Evolutionary conservation across 306 rosid species (phyloP).

Genomic region (Fagus sylvatica): DNA sequence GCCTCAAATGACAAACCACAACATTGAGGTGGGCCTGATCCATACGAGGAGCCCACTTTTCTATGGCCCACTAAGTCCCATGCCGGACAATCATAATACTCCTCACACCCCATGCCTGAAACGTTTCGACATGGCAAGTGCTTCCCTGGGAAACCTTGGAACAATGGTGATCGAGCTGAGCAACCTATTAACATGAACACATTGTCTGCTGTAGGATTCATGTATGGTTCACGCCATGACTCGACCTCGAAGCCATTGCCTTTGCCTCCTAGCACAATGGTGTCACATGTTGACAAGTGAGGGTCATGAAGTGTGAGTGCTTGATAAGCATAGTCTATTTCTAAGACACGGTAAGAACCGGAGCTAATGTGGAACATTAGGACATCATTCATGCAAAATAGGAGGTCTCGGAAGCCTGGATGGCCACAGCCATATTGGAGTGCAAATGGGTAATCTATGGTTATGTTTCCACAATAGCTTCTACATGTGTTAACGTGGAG

Average conservation of each 20-base stretch:
- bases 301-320: constrained; percentile 88
- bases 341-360: constrained; percentile 83
- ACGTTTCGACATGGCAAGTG: constrained; percentile 88
- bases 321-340: constrained; percentile 89
- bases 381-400: constrained; percentile 82
- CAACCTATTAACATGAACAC: constrained; percentile 93
- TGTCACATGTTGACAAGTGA: constrained; percentile 84
- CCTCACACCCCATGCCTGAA: constrained; percentile 94
- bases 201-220: constrained; percentile 75
- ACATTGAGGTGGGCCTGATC: constrained; percentile 81
- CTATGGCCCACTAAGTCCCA: constrained; percentile 79
- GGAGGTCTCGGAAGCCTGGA: constrained; percentile 87
- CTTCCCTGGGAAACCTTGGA: constrained; percentile 89
- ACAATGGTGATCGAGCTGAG: constrained; percentile 79
- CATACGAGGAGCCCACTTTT: constrained; percentile 41
- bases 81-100: constrained; percentile 77
- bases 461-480: constrained; percentile 88
- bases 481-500: constrained; percentile 50
- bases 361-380: constrained; percentile 88
- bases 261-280: constrained; percentile 57
- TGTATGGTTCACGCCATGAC: constrained; percentile 76
- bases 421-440: constrained; percentile 88
- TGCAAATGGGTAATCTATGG: constrained; percentile 85
- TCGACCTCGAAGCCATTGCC: constrained; percentile 84
- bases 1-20: constrained; percentile 75